These are phyloP conservation scores for Phytophthora idaei DNA, from an alignment of 352 stramenopile species.

Conservation along the genomic window DNA sequence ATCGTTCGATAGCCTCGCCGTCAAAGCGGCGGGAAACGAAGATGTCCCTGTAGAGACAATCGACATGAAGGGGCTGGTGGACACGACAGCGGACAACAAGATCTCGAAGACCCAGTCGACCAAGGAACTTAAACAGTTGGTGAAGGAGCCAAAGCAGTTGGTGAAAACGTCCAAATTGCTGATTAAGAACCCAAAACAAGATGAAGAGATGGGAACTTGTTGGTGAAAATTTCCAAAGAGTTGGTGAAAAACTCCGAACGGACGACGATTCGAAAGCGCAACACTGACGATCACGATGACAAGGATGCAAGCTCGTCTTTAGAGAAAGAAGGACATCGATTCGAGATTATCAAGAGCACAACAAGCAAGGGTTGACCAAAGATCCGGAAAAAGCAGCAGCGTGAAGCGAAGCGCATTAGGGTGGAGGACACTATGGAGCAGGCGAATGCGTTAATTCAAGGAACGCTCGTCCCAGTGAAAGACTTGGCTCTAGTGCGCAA, in stretches of 20 bases:
- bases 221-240: neutral
- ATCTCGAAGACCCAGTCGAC: neutral
- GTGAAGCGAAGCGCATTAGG: neutral
- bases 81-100: neutral
- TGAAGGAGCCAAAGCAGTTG: neutral
- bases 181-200: neutral
- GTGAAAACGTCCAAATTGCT: neutral
- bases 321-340: neutral
- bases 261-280: neutral
- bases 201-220: neutral
- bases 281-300: neutral
- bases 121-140: neutral
- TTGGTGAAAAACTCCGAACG: no score
- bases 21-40: no score
- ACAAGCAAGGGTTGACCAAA: slow-evolving; percentile 1
- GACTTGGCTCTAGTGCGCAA: slow-evolving; percentile 7
- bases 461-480: slow-evolving; percentile 5
- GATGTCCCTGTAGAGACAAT: neutral
- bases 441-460: slow-evolving; percentile 1
- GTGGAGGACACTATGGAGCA: neutral
- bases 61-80: neutral
- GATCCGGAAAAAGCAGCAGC: neutral
- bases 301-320: neutral
- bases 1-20: no score
- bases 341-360: neutral